Base-by-base conservation (phyloP, 1,284 basidiomycete genomes). In the Ceratorhiza oryzae-sativae region DNA sequence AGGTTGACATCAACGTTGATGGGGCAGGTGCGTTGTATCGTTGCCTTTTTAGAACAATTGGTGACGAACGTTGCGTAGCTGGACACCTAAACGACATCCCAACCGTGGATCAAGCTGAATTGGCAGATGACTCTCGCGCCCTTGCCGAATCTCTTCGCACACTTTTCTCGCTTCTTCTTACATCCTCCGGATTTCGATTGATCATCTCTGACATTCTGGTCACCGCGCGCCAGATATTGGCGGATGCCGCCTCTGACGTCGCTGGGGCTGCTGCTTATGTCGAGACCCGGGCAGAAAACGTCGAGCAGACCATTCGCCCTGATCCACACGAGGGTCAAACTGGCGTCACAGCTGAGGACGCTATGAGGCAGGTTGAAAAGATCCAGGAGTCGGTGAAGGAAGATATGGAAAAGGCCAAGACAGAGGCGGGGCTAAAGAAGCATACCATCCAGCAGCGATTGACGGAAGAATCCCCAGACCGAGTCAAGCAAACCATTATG, bases 151-250 rank as follows among this genome's bases (percentile, higher is more conserved):
- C 83, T 1, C 30, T 83, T 5, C 79, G 78, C 55, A 77, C 79
- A 1, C 75, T 86, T 23, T 46, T 79, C 36, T 74, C 76, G 27
- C 79, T 83, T 3, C 73, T 82, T 27, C 65, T 84, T n/a, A 83
- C 83, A 0, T 86, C 85, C 1, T 77, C 82, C 9, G 78, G 80
- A 1, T 85, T 86, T 77, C 84, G 85, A 9, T 76, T 83, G 58
- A 72, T 85, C 36, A 73, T 85, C 0, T 79, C 78, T 1, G 82
- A 84, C 60, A 72, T 83, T 2, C 74, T 84, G 18, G 67, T 78
- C 12, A 80, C 82, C 0, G 75, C 79, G 1, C 80, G 82, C 8
- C 80, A 84, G 41, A 77, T 82, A 3, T 65, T 84, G 1, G 82
- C 82, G 0, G 80, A 82, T 59, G 77, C 79, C 1, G 83, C 83